Base-by-base conservation (phyloP, 2,329 filamentous ascomycete genomes). In the Botryosphaeria dothidea region DNA sequence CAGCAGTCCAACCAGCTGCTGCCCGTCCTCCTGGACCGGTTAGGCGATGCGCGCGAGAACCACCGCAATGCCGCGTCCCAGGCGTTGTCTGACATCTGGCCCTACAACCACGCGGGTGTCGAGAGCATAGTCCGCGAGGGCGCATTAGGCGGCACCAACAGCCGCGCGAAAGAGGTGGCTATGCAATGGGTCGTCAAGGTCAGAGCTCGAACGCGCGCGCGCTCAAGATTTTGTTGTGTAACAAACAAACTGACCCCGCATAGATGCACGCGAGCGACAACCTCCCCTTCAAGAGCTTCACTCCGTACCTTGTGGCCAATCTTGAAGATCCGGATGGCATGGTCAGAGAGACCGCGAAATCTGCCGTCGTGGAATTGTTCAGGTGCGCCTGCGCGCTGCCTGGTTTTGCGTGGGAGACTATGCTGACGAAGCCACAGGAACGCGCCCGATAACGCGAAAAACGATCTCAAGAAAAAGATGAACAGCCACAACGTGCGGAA, bases 21-120 rank as follows among this genome's bases (percentile, higher is more conserved):
- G 67, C 87, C 92, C 3, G 77, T 93, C 51, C 84, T 97, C 62
- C 81, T 93, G 65, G 94, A 97, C 65, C 91, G 92, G 76, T 85
- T 98, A 66, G 93, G 92, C 66, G 94, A 97, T 75, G 87, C 87
- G 69, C 94, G 94, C 76, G 93, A 97, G 74, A 93, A 93, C 76
- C 87, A 93, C 70, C 88, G 93, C 71, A 80, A 84, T 34, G 84
- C 93, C 66, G 92, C 93, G 17, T 82, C 88, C 49, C 90, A 92
- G 74, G 87, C 91, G 19, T 86, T 97, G 66, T 85, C 85, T 31
- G 95, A 95, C 61, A 82, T 97, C 65, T 95, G 91, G 81, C 84
- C 83, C 13, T 86, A 88, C 62, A 86, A 88, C 19, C 86, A 88
- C 1, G 76, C 81, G 48, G 92, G 97, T 66, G 90, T 94, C 45